phyloP scores from a whole-genome alignment of 148 eudicot genomes.

The Spergularia bocconei region DNA sequence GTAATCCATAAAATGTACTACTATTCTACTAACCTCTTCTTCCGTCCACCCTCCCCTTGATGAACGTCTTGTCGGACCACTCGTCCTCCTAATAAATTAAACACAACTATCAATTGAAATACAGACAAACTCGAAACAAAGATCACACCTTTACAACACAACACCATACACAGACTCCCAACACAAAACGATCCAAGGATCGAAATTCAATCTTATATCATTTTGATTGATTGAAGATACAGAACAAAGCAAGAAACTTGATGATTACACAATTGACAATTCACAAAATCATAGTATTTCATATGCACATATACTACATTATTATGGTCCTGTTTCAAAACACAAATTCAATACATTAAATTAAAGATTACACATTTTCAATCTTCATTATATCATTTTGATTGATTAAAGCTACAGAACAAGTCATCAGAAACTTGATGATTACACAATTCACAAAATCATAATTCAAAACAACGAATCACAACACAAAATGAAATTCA shows the following conservation, averaged over 20 bases:
- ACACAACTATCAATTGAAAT: not conserved
- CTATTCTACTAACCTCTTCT: constrained; percentile 60
- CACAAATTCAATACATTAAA: not conserved
- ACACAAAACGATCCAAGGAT: not conserved
- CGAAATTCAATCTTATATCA: not conserved
- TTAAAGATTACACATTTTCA: too few relatives aligned
- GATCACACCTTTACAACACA: not conserved
- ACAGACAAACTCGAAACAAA: not conserved
- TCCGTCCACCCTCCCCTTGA: constrained; percentile 88
- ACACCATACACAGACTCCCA: too few relatives aligned
- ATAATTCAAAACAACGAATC: too few relatives aligned
- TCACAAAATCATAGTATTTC: not conserved
- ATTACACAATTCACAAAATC: too few relatives aligned
- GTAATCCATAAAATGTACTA: not conserved
- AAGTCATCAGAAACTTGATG: too few relatives aligned
- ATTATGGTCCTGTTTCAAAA: not conserved
- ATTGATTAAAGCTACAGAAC: too few relatives aligned
- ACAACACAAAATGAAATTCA: too few relatives aligned
- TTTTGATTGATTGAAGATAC: too few relatives aligned
- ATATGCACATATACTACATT: not conserved
- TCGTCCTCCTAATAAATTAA: constrained; percentile 32
- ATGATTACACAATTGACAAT: not conserved
- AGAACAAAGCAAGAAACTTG: too few relatives aligned
- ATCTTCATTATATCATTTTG: too few relatives aligned
- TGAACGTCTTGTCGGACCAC: constrained; percentile 50